A percentile compares a stretch with the other conserved stretches of the same genome.
phyloP scores from a whole-genome alignment of 2,329 filamentous ascomycete genomes.

The Hypoxylon sp. region DNA sequence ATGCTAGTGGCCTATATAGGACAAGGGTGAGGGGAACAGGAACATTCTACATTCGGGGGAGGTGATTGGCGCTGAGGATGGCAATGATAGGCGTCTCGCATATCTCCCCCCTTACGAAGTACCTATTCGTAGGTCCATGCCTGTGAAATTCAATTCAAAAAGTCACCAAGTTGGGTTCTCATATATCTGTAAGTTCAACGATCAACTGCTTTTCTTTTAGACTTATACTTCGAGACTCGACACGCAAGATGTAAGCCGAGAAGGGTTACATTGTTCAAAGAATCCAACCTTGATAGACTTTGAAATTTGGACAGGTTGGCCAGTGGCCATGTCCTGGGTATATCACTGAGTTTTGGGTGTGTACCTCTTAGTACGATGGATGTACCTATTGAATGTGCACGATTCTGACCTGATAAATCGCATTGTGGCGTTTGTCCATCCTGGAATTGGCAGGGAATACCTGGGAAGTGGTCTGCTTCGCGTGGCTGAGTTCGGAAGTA shows the following conservation, averaged over 20 bases:
- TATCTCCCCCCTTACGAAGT: neutral
- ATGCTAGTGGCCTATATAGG: too few species aligned
- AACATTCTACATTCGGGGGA: constrained; percentile 23
- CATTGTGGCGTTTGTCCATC: neutral
- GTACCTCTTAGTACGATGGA: neutral
- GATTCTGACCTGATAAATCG: neutral
- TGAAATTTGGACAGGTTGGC: too few species aligned
- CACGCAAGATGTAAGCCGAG: neutral
- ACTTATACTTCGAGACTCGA: neutral
- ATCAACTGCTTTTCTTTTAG: neutral
- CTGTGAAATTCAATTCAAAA: neutral
- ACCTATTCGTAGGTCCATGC: neutral
- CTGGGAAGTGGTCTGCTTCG: neutral
- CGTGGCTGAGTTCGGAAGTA: neutral
- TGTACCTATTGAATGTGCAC: neutral
- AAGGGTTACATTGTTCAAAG: neutral
- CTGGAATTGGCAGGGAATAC: neutral
- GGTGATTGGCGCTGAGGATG: constrained; percentile 20
- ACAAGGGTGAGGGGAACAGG: constrained; percentile 33
- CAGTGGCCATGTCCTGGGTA: too few species aligned
- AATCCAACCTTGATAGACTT: neutral
- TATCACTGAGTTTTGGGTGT: too few species aligned
- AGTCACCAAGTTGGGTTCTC: neutral
- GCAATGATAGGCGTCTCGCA: constrained; percentile 4
- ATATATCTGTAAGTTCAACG: neutral